Evolutionary conservation across 345 rosid genomes (phyloP).

Genomic region (Rubroshorea leprosula): DNA sequence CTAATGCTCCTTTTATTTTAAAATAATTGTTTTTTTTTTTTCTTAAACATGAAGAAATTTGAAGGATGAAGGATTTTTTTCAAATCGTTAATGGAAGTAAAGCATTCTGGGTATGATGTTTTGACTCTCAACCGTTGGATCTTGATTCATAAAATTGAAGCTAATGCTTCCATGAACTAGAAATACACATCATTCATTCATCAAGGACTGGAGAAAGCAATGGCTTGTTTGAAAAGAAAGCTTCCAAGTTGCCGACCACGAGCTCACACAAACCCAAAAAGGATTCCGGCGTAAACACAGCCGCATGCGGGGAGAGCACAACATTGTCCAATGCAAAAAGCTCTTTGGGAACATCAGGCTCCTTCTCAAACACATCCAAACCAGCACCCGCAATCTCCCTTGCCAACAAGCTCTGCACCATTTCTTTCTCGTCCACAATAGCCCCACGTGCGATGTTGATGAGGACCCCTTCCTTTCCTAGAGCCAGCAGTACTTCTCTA

Average conservation of each 20-base stretch:
- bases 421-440: constrained; percentile 42
- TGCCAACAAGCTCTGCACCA: constrained; percentile 35
- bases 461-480: constrained; percentile 43
- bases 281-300: constrained; percentile 38
- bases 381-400: constrained; percentile 56
- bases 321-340: constrained; percentile 37
- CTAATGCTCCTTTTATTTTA: too few relatives aligned
- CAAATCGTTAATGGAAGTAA: too few relatives aligned
- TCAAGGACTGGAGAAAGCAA: constrained; percentile 21
- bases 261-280: constrained; percentile 22
- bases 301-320: constrained; percentile 40
- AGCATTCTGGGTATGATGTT: too few relatives aligned
- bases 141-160: too few relatives aligned
- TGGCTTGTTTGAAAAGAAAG: constrained; percentile 43
- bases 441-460: constrained; percentile 49
- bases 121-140: too few relatives aligned
- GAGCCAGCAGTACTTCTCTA: constrained; percentile 33
- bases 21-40: too few relatives aligned
- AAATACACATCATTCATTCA: background rate
- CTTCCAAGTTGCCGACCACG: constrained; percentile 39
- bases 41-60: too few relatives aligned
- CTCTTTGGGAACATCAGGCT: constrained; percentile 41
- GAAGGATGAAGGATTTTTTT: too few relatives aligned
- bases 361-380: constrained; percentile 56
- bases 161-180: background rate